Evolutionary conservation across 1,284 basidiomycete genomes (phyloP).

Genomic region (Papiliotrema fonsecae): DNA sequence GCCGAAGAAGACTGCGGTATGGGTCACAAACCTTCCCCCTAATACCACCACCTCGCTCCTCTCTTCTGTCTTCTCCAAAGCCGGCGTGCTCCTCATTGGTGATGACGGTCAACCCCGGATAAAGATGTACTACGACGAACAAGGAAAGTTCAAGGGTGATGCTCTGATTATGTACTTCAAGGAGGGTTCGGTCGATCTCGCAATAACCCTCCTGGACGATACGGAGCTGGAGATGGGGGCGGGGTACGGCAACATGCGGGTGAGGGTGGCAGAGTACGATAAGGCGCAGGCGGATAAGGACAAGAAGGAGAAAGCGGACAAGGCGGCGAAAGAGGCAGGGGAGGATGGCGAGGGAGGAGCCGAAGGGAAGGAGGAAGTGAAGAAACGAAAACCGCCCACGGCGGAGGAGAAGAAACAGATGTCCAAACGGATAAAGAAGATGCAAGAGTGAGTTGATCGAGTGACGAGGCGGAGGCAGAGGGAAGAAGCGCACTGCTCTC

Average conservation of each 20-base stretch:
- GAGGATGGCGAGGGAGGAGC: constrained; percentile 39
- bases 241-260: constrained; percentile 66
- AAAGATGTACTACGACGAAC: constrained; percentile 87
- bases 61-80: constrained; percentile 76
- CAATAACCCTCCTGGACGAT: constrained; percentile 83
- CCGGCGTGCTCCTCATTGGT: constrained; percentile 88
- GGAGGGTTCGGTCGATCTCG: constrained; percentile 85
- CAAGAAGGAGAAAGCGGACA: constrained; percentile 63
- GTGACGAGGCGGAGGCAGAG: too few relatives aligned
- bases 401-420: constrained; percentile 75
- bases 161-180: constrained; percentile 97
- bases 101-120: constrained; percentile 80
- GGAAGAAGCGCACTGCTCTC: too few relatives aligned
- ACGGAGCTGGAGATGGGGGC: constrained; percentile 79
- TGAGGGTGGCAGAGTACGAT: constrained; percentile 77
- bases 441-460: constrained; percentile 71
- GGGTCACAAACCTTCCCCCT: constrained; percentile 75
- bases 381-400: constrained; percentile 57
- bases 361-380: constrained; percentile 67
- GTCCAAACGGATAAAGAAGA: constrained; percentile 73
- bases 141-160: constrained; percentile 90
- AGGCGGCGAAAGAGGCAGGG: constrained; percentile 62
- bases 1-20: constrained; percentile 80
- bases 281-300: constrained; percentile 15
- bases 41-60: constrained; percentile 74